Base-by-base conservation (phyloP, 192 early-diverging fungal species). In the Lunasporangiospora selenospora region DNA sequence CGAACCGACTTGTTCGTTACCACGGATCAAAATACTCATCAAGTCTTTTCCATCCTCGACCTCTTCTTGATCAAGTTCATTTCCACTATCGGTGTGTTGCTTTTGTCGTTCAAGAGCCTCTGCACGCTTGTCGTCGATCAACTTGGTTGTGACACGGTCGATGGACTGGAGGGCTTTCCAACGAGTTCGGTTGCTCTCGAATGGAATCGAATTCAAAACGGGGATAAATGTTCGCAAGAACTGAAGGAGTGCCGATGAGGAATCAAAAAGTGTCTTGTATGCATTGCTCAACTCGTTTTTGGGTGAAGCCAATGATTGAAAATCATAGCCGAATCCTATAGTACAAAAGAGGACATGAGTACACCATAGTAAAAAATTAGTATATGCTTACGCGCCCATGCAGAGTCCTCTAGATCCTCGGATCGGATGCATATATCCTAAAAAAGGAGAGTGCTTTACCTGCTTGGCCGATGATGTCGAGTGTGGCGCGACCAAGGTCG, bases 301-400 rank as follows among this genome's bases (percentile, higher is more conserved):
- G 1, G 66, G 47, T 1, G 64, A 36, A 1, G 77, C 75, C 4
- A 82, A 31, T 9, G 80, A 54, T 30, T 80, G 60, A 41, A 83
- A 80, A 32, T 83, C 62, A 42, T 80, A 65, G 4, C 82, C 78
- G 49, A 86, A 82, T 1, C 81, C 78, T 62, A 42, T 32, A n/a
- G 39, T n/a, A n/a, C n/a, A n/a, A n/a, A 49, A 19, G 26, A 15
- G 26, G 13, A 15, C 47, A 49, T 15, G 16, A 1, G 12, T 1
- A 1, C n/a, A 13, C 10, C 12, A 40, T 0, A 6, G 13, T 29
- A 6, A 4, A 48, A 2, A 33, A 24, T 29, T 15, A 41, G 56
- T 43, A 21, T 16, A 52, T 29, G 50, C 10, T 15, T n/a, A 41
- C 40, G 13, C 40, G 40, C n/a, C n/a, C n/a, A n/a, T n/a, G n/a